A percentile compares a stretch with the other conserved stretches of the same genome.
Conservation (phyloP, 2,329 filamentous ascomycete species). For the Lanzia echinophila region DNA sequence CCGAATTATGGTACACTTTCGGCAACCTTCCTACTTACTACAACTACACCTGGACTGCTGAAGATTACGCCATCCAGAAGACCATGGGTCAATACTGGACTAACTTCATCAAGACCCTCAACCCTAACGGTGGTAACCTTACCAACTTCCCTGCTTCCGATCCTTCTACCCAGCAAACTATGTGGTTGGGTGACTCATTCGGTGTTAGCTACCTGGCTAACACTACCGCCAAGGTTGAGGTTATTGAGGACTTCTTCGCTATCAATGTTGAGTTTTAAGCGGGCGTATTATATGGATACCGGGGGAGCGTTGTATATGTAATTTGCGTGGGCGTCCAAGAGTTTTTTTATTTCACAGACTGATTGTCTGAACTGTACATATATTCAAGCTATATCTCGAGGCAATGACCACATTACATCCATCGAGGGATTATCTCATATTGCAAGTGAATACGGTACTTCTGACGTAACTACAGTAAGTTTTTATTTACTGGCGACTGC, state of each 20-base stretch:
- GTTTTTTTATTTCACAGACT: too few relatives aligned
- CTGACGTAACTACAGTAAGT: too few relatives aligned
- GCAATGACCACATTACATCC: too few relatives aligned
- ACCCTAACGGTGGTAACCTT: neutral
- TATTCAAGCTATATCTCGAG: too few relatives aligned
- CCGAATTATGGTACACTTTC: conserved; percentile 29
- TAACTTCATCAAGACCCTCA: conserved; percentile 49
- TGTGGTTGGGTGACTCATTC: neutral
- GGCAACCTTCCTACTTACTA: conserved; percentile 23
- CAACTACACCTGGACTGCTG: conserved; percentile 16
- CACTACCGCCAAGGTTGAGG: neutral
- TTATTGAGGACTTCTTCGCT: neutral
- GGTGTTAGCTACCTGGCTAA: neutral
- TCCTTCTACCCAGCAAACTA: neutral
- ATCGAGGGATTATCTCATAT: too few relatives aligned
- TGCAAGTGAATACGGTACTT: too few relatives aligned
- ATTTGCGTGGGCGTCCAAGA: too few relatives aligned
- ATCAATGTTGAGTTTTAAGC: neutral
- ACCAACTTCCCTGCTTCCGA: neutral
- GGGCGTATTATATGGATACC: too few relatives aligned
- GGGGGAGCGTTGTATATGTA: too few relatives aligned
- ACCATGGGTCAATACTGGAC: conserved; percentile 61
- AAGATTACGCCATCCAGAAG: conserved; percentile 24
- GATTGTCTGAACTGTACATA: too few relatives aligned
- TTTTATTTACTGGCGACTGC: too few relatives aligned